These are phyloP conservation scores for Pisolithus albus DNA, from an alignment of 768 basidiomycete species.

Conservation along the genomic window DNA sequence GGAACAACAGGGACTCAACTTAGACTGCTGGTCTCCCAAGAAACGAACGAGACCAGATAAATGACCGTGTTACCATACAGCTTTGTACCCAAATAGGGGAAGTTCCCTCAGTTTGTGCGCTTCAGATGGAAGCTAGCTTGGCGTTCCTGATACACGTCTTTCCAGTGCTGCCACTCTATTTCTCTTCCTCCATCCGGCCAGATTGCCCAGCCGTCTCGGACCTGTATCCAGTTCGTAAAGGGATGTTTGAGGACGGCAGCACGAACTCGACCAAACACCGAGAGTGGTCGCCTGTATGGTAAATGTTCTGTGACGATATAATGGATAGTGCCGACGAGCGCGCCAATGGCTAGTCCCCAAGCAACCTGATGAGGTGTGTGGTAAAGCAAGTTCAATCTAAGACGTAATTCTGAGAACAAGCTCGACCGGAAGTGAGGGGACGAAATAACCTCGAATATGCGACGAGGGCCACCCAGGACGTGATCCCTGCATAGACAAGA, in stretches of 20 bases:
- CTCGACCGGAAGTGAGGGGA: neutral
- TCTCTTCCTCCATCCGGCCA: slow-evolving; percentile 78
- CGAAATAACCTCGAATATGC: slow-evolving; percentile 68
- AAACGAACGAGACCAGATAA: too few species aligned
- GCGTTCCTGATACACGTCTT: slow-evolving; percentile 45
- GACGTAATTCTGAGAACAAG: neutral
- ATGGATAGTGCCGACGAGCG: slow-evolving; percentile 42
- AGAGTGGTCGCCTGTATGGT: slow-evolving; percentile 47
- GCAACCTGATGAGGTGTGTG: slow-evolving; percentile 66
- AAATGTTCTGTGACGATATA: slow-evolving; percentile 56
- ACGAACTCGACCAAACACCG: slow-evolving; percentile 46
- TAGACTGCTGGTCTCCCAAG: too few species aligned
- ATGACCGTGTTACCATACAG: too few species aligned
- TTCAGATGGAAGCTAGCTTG: slow-evolving; percentile 14
- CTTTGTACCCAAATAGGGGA: neutral
- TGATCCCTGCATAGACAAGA: slow-evolving; percentile 42
- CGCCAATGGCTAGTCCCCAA: slow-evolving; percentile 69
- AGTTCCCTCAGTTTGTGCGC: slow-evolving; percentile 9
- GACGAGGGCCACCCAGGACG: slow-evolving; percentile 54
- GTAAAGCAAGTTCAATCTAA: slow-evolving; percentile 64
- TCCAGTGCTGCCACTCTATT: slow-evolving; percentile 65
- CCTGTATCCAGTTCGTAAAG: slow-evolving; percentile 54
- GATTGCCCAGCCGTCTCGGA: slow-evolving; percentile 77
- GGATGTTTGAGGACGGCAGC: slow-evolving; percentile 47
- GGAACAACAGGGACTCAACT: too few species aligned